Conservation (phyloP, 1,284 basidiomycete genomes). For the Phellinidium pouzarii region DNA sequence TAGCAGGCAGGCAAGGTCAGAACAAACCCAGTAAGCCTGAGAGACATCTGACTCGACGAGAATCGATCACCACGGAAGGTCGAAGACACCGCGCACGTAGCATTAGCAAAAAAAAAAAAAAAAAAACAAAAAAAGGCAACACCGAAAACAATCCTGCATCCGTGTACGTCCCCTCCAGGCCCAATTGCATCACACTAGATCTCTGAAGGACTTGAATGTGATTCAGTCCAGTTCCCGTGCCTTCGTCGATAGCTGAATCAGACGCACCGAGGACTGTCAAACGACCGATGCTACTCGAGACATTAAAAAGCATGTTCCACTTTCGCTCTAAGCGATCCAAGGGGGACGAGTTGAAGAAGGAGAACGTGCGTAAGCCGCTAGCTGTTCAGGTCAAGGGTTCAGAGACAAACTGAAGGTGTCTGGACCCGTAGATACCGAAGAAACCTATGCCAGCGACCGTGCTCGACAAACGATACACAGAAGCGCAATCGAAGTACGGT, state of each 20-base stretch:
- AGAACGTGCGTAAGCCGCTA: neutral
- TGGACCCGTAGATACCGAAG: slow-evolving; percentile 5
- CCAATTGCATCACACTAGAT: too few relatives aligned
- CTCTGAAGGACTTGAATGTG: neutral
- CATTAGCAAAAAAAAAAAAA: too few relatives aligned
- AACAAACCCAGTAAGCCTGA: too few relatives aligned
- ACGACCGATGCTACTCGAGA: neutral
- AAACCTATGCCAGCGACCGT: neutral
- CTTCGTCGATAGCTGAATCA: neutral
- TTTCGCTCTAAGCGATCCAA: neutral
- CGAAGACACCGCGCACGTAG: too few relatives aligned
- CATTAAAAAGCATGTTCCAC: neutral
- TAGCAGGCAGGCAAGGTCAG: too few relatives aligned
- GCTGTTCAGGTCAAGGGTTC: too few relatives aligned
- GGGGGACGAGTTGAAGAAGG: neutral
- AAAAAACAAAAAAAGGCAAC: too few relatives aligned
- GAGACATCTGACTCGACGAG: too few relatives aligned
- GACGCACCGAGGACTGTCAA: neutral
- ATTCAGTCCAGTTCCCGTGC: neutral
- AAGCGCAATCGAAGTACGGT: slow-evolving; percentile 6
- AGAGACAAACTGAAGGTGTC: too few relatives aligned
- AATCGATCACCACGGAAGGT: too few relatives aligned
- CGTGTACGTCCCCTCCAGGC: neutral
- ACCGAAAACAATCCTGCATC: too few relatives aligned
- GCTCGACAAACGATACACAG: slow-evolving; percentile 1